Evolutionary conservation across 768 basidiomycete genomes (phyloP).

Genomic region (Melanogaster broomeanus): DNA sequence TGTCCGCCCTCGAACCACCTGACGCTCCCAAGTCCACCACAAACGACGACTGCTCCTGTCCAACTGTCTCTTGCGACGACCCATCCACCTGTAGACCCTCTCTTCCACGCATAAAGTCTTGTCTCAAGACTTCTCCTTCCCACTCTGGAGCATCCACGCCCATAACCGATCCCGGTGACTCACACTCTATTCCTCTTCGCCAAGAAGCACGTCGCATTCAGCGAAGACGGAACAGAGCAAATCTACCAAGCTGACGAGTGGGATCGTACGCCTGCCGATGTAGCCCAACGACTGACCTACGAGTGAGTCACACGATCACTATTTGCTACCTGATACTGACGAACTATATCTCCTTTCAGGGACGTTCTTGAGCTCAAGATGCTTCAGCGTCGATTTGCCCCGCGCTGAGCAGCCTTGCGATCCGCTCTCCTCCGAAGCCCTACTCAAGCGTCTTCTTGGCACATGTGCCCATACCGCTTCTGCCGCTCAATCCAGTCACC

Average conservation of each 20-base stretch:
- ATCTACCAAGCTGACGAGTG: slow-evolving; percentile 73
- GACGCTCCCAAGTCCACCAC: background rate
- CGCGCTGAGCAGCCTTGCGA: slow-evolving; percentile 54
- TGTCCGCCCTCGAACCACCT: background rate
- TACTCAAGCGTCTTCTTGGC: slow-evolving; percentile 45
- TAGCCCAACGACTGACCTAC: slow-evolving; percentile 62
- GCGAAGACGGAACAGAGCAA: slow-evolving; percentile 53
- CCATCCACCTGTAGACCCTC: slow-evolving; percentile 5
- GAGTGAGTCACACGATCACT: slow-evolving; percentile 49
- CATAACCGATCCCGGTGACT: background rate
- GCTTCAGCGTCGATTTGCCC: slow-evolving; percentile 64
- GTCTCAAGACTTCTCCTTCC: slow-evolving; percentile 14
- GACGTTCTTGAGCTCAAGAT: slow-evolving; percentile 70
- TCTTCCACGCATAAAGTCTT: slow-evolving; percentile 14
- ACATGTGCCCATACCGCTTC: slow-evolving; percentile 61
- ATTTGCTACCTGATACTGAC: background rate
- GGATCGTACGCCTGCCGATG: slow-evolving; percentile 75
- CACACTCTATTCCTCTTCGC: background rate
- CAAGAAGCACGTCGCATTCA: slow-evolving; percentile 65
- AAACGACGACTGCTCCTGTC: background rate
- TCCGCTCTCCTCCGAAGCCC: slow-evolving; percentile 39
- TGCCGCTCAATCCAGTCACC: slow-evolving; percentile 49
- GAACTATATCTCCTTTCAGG: slow-evolving; percentile 32
- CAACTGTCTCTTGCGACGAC: slow-evolving; percentile 9
- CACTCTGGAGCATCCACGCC: slow-evolving; percentile 7